These are phyloP conservation scores for Colletotrichum salicis DNA, from an alignment of 2,329 filamentous ascomycete species.

Conservation along the genomic window DNA sequence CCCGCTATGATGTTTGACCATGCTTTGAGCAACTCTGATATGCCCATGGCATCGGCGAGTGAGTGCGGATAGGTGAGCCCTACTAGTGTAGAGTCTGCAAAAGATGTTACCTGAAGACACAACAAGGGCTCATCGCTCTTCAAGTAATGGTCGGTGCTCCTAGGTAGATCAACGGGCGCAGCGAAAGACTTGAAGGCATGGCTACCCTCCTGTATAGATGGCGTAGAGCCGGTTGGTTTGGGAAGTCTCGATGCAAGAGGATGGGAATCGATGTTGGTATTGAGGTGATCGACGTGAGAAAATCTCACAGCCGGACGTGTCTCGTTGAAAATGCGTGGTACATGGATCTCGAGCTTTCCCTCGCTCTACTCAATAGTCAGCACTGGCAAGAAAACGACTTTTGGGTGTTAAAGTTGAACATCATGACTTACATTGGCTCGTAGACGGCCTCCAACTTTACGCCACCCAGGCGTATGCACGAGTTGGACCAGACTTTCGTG, in stretches of 20 bases:
- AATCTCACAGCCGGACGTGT: neutral
- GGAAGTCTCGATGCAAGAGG: neutral
- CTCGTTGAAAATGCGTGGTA: neutral
- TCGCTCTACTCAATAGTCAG: neutral
- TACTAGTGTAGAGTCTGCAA: slow-evolving; percentile 60
- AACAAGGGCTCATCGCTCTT: slow-evolving; percentile 55
- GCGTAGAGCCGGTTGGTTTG: neutral
- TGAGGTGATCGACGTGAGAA: neutral
- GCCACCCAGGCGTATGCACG: slow-evolving; percentile 55
- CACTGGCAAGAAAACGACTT: neutral
- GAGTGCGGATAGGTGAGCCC: slow-evolving; percentile 57
- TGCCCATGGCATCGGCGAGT: slow-evolving; percentile 40
- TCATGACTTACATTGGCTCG: slow-evolving; percentile 45
- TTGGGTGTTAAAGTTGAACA: too few relatives aligned
- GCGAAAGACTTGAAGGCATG: slow-evolving; percentile 20
- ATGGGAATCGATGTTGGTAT: neutral
- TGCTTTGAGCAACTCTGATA: neutral
- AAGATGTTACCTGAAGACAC: slow-evolving; percentile 57
- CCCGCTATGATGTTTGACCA: neutral
- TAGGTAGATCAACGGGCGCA: slow-evolving; percentile 17
- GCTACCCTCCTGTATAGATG: neutral
- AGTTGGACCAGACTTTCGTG: slow-evolving; percentile 48
- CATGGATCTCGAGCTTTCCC: neutral
- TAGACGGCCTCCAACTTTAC: slow-evolving; percentile 56
- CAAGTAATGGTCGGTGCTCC: slow-evolving; percentile 51